phyloP scores from a whole-genome alignment of 805 yeast genomes.

The Pichia membranifaciens region DNA sequence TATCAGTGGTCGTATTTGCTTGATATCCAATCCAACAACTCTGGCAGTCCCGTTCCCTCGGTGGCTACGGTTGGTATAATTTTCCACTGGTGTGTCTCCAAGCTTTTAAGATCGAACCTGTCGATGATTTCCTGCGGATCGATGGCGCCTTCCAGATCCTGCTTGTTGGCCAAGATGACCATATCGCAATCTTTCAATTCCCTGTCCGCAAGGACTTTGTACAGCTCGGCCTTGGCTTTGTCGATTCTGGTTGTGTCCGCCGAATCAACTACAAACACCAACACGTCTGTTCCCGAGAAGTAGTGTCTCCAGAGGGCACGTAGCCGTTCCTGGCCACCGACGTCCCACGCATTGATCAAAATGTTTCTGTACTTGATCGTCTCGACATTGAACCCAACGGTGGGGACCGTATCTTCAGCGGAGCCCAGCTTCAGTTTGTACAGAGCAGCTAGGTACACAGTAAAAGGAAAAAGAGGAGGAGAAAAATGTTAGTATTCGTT shows the following conservation, averaged over 20 bases:
- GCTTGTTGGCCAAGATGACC: slow-evolving; percentile 85
- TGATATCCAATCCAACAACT: slow-evolving; percentile 82
- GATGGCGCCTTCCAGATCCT: slow-evolving; percentile 66
- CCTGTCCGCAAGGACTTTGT: slow-evolving; percentile 72
- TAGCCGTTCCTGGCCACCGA: slow-evolving; percentile 92
- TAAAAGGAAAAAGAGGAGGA: neutral
- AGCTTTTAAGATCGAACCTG: slow-evolving; percentile 52
- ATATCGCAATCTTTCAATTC: slow-evolving; percentile 76
- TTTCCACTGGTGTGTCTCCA: slow-evolving; percentile 75
- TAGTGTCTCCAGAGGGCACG: slow-evolving; percentile 95
- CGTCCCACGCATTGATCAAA: slow-evolving; percentile 68
- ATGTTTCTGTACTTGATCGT: slow-evolving; percentile 44
- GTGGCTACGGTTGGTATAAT: slow-evolving; percentile 88
- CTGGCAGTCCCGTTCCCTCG: slow-evolving; percentile 85
- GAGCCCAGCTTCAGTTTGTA: slow-evolving; percentile 78
- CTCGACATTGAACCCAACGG: slow-evolving; percentile 87
- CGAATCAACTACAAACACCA: slow-evolving; percentile 85
- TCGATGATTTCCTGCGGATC: slow-evolving; percentile 79
- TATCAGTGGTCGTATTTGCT: slow-evolving; percentile 21
- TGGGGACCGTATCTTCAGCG: slow-evolving; percentile 76
- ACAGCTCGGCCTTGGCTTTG: slow-evolving; percentile 73
- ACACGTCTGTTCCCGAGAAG: slow-evolving; percentile 87
- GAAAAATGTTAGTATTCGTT: neutral
- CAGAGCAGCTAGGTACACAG: slow-evolving; percentile 47
- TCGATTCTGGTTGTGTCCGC: slow-evolving; percentile 66